phyloP scores from a whole-genome alignment of 768 basidiomycete genomes.

The Hysterangium stoloniferum region DNA sequence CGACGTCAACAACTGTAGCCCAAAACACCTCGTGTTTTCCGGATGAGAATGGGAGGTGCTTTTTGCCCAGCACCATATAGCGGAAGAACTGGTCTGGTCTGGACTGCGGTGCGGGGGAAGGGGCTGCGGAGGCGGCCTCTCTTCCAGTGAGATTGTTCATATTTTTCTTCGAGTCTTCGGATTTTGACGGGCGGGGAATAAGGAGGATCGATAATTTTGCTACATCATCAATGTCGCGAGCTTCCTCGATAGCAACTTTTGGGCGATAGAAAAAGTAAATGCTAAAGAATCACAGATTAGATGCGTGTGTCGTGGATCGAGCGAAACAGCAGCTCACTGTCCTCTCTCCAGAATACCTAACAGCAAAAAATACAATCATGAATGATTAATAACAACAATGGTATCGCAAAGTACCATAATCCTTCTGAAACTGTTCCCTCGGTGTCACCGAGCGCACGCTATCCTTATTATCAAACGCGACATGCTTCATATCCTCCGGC shows the following conservation, averaged over 20 bases:
- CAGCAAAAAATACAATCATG: background rate
- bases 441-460: background rate
- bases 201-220: conserved; percentile 53
- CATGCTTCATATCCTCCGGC: background rate
- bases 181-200: conserved; percentile 43
- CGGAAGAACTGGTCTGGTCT: conserved; percentile 40
- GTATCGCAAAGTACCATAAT: background rate
- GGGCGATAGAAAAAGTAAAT: conserved; percentile 63
- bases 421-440: background rate
- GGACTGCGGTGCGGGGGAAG: conserved; percentile 29
- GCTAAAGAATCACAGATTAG: background rate
- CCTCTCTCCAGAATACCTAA: conserved; percentile 3
- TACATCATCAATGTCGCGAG: conserved; percentile 48
- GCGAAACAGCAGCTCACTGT: background rate
- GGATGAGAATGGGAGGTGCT: conserved; percentile 45
- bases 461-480: background rate
- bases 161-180: conserved; percentile 10
- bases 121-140: conserved; percentile 43
- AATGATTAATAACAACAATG: background rate
- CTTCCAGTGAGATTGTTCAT: conserved; percentile 16
- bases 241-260: conserved; percentile 44
- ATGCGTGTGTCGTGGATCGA: background rate
- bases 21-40: conserved; percentile 42
- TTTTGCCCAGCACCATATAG: conserved; percentile 49
- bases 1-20: conserved; percentile 42